Evolutionary conservation across 1,284 basidiomycete species (phyloP).

Genomic region (Apiotrichum gracile): DNA sequence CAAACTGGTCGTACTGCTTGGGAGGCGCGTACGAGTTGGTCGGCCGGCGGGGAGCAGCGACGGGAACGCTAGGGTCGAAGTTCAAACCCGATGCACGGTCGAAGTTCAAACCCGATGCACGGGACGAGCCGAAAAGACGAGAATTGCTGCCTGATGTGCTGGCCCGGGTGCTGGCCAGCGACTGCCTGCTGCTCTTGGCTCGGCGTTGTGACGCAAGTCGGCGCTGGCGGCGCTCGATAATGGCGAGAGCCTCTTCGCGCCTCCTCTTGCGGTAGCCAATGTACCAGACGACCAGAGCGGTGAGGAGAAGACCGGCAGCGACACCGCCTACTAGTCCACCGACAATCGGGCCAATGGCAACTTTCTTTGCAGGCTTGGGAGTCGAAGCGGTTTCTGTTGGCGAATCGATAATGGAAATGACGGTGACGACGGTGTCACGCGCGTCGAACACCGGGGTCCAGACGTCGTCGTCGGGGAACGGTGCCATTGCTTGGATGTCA

Average conservation of each 20-base stretch:
- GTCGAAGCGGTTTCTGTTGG: neutral
- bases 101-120: too few species aligned
- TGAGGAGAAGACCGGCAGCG: constrained; percentile 18
- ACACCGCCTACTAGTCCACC: constrained; percentile 31
- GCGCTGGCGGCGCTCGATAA: neutral
- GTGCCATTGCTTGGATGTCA: neutral
- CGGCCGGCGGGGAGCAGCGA: neutral
- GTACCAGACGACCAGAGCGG: constrained; percentile 15
- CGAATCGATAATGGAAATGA: constrained; percentile 3
- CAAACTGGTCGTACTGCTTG: constrained; percentile 12
- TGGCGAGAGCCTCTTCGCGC: constrained; percentile 8
- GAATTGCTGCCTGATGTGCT: constrained; percentile 1
- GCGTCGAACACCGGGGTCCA: neutral
- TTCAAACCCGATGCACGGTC: too few species aligned
- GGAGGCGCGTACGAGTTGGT: neutral
- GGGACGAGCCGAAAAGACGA: neutral
- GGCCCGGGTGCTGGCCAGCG: neutral
- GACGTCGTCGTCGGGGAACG: neutral
- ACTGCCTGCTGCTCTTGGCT: neutral
- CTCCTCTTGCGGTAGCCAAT: constrained; percentile 15
- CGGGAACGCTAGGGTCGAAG: constrained; percentile 7
- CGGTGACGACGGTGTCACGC: constrained; percentile 11
- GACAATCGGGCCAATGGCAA: constrained; percentile 19
- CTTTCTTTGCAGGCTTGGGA: neutral
- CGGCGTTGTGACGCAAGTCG: constrained; percentile 2